These are phyloP conservation scores for Cercospora zeae-maydis DNA, from an alignment of 2,329 filamentous ascomycete species.

Conservation along the genomic window DNA sequence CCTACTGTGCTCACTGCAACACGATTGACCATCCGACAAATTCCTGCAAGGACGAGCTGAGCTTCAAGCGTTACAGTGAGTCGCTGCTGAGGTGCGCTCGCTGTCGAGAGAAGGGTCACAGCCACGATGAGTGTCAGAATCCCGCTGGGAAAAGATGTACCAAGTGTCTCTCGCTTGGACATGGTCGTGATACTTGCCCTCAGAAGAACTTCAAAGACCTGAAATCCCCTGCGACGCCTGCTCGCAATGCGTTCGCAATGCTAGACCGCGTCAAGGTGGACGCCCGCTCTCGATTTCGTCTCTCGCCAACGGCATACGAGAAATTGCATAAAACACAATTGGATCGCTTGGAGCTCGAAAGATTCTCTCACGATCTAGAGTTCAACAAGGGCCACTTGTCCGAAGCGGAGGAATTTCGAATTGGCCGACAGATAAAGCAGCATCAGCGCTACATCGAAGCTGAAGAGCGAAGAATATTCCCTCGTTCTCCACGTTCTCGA, in stretches of 20 bases:
- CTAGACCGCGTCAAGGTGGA: not conserved
- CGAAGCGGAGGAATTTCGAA: not conserved
- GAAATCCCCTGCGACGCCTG: not conserved
- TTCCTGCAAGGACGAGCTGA: not conserved
- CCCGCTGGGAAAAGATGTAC: slow-evolving; percentile 6
- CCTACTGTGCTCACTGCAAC: slow-evolving; percentile 16
- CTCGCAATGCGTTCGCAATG: not conserved
- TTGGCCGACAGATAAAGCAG: not conserved
- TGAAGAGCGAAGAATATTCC: slow-evolving; percentile 5
- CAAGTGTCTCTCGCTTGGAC: slow-evolving; percentile 6
- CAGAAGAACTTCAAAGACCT: not conserved
- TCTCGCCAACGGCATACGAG: not conserved
- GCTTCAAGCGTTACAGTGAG: not conserved
- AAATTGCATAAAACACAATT: not conserved
- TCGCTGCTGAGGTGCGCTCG: slow-evolving; percentile 6
- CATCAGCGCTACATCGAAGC: not conserved
- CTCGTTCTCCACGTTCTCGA: not conserved
- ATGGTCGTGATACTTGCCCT: slow-evolving; percentile 4
- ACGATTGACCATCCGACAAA: slow-evolving; percentile 1
- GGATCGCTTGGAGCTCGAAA: not conserved
- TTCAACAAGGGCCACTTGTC: not conserved
- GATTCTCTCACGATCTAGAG: not conserved
- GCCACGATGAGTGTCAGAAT: slow-evolving; percentile 11
- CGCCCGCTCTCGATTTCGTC: not conserved
- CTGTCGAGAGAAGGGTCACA: slow-evolving; percentile 15